Conservation (phyloP, 1,139 yeast genomes). For the Chernovozyma aurita region DNA sequence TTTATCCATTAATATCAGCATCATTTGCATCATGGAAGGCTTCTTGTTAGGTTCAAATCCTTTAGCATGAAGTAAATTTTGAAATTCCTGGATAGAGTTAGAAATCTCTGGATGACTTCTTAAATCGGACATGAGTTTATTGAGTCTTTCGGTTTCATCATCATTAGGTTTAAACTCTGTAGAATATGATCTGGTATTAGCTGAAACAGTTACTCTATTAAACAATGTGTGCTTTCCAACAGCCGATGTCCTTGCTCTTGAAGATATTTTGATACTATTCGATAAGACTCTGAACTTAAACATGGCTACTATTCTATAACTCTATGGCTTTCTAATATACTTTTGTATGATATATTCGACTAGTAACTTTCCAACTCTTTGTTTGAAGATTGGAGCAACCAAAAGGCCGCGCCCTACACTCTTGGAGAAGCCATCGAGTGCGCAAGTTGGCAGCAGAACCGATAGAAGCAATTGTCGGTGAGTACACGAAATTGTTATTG, state of each 20-base stretch:
- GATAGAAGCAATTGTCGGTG: too few relatives aligned
- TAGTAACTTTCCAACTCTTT: too few relatives aligned
- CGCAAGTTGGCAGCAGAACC: too few relatives aligned
- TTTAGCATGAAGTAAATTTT: slow-evolving; percentile 26
- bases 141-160: slow-evolving; percentile 15
- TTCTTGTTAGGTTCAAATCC: slow-evolving; percentile 30
- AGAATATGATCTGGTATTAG: not conserved
- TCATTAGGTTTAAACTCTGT: slow-evolving; percentile 8
- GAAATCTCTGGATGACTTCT: slow-evolving; percentile 25
- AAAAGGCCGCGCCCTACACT: too few relatives aligned
- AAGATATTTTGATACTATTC: not conserved
- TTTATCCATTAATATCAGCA: slow-evolving; percentile 34
- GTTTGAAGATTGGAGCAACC: too few relatives aligned
- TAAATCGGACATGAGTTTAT: slow-evolving; percentile 16
- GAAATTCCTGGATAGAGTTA: slow-evolving; percentile 27
- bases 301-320: too few relatives aligned
- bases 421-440: too few relatives aligned
- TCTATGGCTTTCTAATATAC: too few relatives aligned
- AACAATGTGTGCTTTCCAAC: too few relatives aligned
- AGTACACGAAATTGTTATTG: too few relatives aligned
- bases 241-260: not conserved
- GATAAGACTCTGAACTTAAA: not conserved
- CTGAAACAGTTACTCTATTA: not conserved
- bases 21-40: slow-evolving; percentile 35
- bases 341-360: too few relatives aligned